These are phyloP conservation scores for Nakataea oryzae DNA, from an alignment of 2,329 filamentous ascomycete species.

Conservation along the genomic window DNA sequence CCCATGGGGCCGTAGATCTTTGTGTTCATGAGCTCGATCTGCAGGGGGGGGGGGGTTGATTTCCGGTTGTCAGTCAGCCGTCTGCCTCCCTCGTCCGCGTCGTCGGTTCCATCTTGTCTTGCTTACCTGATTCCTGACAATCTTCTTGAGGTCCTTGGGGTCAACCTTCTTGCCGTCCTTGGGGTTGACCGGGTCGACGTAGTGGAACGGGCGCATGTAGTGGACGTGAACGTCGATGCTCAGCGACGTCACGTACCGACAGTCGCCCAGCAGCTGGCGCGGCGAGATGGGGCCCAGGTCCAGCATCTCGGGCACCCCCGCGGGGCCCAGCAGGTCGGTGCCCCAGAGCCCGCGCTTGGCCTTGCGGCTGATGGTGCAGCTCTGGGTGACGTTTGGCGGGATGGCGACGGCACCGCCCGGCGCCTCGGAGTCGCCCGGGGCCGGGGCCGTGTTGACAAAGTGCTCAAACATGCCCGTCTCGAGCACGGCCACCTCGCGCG, in stretches of 20 bases:
- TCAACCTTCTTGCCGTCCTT: not conserved
- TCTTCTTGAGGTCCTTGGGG: not conserved
- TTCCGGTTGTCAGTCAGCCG: not conserved
- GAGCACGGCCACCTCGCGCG: not conserved
- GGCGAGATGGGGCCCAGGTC: not conserved
- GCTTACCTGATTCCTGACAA: not conserved
- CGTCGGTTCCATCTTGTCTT: not conserved
- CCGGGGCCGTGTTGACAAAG: not conserved
- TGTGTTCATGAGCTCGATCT: not conserved
- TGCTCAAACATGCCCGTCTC: not conserved
- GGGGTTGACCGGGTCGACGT: not conserved
- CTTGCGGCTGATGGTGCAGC: not conserved
- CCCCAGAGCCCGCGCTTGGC: not conserved
- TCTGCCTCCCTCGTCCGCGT: not conserved
- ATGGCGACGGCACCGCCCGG: not conserved
- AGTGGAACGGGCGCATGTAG: not conserved
- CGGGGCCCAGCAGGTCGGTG: not conserved
- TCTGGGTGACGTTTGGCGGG: not conserved
- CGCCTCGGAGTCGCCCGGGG: not conserved
- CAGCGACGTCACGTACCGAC: not conserved
- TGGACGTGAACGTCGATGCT: not conserved
- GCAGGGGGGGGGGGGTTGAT: no score
- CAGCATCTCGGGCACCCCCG: not conserved
- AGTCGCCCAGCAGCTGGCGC: not conserved
- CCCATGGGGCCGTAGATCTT: not conserved